Evolutionary conservation across 306 rosid species (phyloP), one percentile per base, ranked within the genome.

Genomic region (Acacia melanoxylon): DNA sequence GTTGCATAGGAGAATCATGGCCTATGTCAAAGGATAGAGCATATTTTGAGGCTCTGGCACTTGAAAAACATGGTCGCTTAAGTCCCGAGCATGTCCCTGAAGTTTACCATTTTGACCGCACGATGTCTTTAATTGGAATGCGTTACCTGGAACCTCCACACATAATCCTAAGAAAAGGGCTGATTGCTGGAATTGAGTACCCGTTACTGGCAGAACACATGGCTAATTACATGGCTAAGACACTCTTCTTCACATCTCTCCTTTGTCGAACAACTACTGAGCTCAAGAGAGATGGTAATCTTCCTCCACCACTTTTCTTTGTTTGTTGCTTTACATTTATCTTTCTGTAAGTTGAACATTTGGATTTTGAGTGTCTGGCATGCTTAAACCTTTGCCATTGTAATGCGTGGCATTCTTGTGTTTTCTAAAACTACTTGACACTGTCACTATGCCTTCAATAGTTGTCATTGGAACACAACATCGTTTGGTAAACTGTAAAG

Each of bases 91-190:
- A 94, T 81, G 94, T 91, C 19, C 98, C 98, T 0, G 90, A 91
- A 79, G 92, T 94, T 22, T 91, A 90, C 80, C 98, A 94, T 81
- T 92, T 94, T 72, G 97, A 94, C 49, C 89, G 90, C 41, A 91
- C 89, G 5, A 89, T 94, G 97, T 92, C 94, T 76, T 77, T 94
- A 85, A 91, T 92, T 24, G 97, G 86, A 70, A 95, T 93, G 94
- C 93, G 95, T 25, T 95, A 93, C 90, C 77, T 95, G 74, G 98
- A 93, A 77, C 98, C 98, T 6, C 98, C 98, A 0, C 98, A 95
- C 63, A 90, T 95, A 78, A 95, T 95, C 67, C 82, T 51, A 5
- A 51, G 58, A 51, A 51, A 51, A 51, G 58, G 58, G 22, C 88
- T 95, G 87, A 87, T 93, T 79, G 97, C 97, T 44, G 97, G 97